Conservation (phyloP, 2,329 filamentous ascomycete species). For the Alternaria sp. region DNA sequence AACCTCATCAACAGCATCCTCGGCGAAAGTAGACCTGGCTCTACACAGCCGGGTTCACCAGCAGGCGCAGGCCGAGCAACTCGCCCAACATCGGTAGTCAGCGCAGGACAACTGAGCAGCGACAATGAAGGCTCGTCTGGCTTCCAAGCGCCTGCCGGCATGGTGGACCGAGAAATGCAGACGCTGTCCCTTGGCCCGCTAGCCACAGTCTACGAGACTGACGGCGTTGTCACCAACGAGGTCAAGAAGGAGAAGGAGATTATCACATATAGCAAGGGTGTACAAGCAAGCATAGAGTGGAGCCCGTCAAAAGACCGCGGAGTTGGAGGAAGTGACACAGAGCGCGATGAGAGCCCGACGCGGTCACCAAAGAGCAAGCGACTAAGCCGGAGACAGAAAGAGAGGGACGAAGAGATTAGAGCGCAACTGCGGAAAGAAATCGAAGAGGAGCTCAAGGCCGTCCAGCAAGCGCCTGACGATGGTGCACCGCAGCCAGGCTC, state of each 20-base stretch:
- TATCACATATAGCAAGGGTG: conserved; percentile 95
- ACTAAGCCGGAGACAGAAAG: conserved; percentile 78
- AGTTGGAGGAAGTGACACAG: conserved; percentile 62
- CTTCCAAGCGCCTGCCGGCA: conserved; percentile 28
- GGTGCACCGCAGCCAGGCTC: conserved; percentile 56
- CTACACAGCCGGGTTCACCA: conserved; percentile 65
- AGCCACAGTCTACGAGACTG: conserved; percentile 81
- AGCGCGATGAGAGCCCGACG: conserved; percentile 68
- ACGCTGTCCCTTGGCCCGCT: conserved; percentile 77
- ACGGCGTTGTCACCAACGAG: conserved; percentile 76
- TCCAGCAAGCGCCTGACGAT: conserved; percentile 59
- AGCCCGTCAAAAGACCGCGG: conserved; percentile 62
- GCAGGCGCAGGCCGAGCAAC: conserved; percentile 63
- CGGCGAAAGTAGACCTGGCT: conserved; percentile 76
- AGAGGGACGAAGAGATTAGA: conserved; percentile 87
- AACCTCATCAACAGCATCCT: conserved; percentile 84
- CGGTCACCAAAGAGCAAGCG: conserved; percentile 70
- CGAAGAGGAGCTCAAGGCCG: conserved; percentile 84
- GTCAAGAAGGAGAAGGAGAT: conserved; percentile 73
- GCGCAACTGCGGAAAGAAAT: conserved; percentile 87
- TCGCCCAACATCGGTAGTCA: conserved; percentile 85
- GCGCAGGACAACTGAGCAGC: conserved; percentile 80
- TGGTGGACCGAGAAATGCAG: conserved; percentile 63
- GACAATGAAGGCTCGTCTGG: conserved; percentile 59
- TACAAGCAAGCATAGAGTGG: conserved; percentile 87